Evolutionary conservation across 164 flowering plant species (phyloP).

Genomic region (Vitis amurensis): DNA sequence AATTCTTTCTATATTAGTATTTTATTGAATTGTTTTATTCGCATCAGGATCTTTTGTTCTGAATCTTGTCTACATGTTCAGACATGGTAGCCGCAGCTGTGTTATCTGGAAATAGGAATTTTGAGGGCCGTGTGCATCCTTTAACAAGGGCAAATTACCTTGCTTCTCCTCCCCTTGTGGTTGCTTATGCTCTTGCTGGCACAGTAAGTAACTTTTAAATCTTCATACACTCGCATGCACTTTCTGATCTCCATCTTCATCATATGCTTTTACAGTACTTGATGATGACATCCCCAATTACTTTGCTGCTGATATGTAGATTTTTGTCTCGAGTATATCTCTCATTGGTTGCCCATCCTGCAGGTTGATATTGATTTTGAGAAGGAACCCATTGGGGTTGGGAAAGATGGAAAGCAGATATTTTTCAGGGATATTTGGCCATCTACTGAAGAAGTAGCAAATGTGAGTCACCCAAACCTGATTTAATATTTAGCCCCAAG

Average conservation of each 20-base stretch:
- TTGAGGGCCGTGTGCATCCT: conserved; percentile 97
- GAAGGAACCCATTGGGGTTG: conserved; percentile 72
- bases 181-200: conserved; percentile 98
- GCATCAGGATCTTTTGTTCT: neutral
- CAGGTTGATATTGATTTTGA: conserved; percentile 92
- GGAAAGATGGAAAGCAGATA: conserved; percentile 76
- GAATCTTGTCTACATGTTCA: conserved; percentile 23
- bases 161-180: conserved; percentile 97
- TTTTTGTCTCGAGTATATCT: neutral
- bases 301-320: too few species aligned
- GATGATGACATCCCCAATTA: too few species aligned
- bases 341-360: conserved; percentile 14
- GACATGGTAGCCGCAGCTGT: conserved; percentile 93
- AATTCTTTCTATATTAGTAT: neutral
- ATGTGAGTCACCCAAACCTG: conserved; percentile 35
- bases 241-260: neutral
- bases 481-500: neutral
- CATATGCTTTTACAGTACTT: neutral
- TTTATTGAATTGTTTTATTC: neutral
- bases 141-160: conserved; percentile 94
- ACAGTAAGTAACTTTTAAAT: conserved; percentile 46
- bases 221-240: neutral
- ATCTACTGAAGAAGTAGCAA: conserved; percentile 67
- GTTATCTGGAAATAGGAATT: conserved; percentile 95
- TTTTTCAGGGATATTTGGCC: conserved; percentile 92